Evolutionary conservation across 805 yeast species (phyloP).

Genomic region (Yarrowia hollandica): DNA sequence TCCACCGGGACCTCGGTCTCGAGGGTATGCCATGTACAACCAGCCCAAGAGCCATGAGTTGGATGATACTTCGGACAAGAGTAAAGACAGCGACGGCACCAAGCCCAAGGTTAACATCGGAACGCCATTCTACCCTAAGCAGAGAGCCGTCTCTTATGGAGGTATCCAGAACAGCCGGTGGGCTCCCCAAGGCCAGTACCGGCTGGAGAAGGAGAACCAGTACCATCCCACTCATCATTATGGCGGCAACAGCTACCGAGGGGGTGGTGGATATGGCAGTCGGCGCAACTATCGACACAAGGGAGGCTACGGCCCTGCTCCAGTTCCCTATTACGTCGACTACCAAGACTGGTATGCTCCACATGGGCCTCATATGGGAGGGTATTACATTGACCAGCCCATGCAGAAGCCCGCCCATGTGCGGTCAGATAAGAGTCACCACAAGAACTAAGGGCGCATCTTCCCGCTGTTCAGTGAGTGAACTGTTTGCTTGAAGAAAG

Average conservation of each 20-base stretch:
- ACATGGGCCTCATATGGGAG: slow-evolving; percentile 6
- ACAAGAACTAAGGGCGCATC: neutral
- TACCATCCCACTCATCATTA: slow-evolving; percentile 1
- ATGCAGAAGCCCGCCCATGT: slow-evolving; percentile 12
- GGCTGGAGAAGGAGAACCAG: slow-evolving; percentile 8
- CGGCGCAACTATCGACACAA: slow-evolving; percentile 5
- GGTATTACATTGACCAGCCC: slow-evolving; percentile 11
- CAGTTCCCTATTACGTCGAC: slow-evolving; percentile 4
- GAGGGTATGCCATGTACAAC: neutral
- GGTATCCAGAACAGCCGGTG: slow-evolving; percentile 26
- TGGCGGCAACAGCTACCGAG: slow-evolving; percentile 5
- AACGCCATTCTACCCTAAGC: slow-evolving; percentile 22
- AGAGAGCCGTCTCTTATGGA: neutral
- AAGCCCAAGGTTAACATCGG: slow-evolving; percentile 18
- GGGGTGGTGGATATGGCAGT: neutral
- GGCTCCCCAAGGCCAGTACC: slow-evolving; percentile 23
- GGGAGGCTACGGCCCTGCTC: neutral
- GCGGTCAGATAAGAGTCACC: neutral
- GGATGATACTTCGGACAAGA: neutral
- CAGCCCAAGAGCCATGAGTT: neutral
- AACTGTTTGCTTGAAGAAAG: neutral
- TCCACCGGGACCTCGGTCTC: slow-evolving; percentile 3
- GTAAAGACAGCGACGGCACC: neutral
- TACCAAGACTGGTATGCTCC: slow-evolving; percentile 26
- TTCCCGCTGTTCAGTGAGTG: neutral